phyloP scores from a whole-genome alignment of 2,329 filamentous ascomycete genomes.

The Pseudovirgaria hyperparasitica region DNA sequence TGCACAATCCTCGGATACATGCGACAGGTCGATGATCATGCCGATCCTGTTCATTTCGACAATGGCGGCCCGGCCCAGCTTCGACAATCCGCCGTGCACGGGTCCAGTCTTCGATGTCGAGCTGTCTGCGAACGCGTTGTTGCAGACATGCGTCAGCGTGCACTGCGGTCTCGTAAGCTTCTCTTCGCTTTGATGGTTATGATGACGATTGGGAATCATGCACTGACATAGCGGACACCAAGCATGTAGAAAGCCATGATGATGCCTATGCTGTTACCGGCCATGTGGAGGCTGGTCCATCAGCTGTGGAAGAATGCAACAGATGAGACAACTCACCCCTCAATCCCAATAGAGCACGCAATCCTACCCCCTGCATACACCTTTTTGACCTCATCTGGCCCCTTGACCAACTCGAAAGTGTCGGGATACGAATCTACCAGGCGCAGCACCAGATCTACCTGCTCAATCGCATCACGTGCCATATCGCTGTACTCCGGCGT shows the following conservation, averaged over 20 bases:
- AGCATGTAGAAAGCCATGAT: constrained; percentile 24
- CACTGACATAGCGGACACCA: constrained; percentile 26
- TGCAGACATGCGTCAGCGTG: constrained; percentile 10
- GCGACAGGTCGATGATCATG: constrained; percentile 84
- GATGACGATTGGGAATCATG: no score
- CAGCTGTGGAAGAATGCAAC: no score
- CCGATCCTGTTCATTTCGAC: constrained; percentile 89
- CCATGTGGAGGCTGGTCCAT: constrained; percentile 18
- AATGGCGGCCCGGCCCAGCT: constrained; percentile 54
- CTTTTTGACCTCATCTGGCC: constrained; percentile 14
- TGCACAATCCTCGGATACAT: constrained; percentile 73
- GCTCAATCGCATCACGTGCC: constrained; percentile 11
- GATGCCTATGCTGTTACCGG: constrained; percentile 20
- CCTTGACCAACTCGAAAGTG: constrained; percentile 12
- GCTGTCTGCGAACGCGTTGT: constrained; percentile 10
- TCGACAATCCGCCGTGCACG: constrained; percentile 38
- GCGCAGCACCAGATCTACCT: constrained; percentile 11
- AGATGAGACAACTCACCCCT: constrained; percentile 10
- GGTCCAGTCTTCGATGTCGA: constrained; percentile 3
- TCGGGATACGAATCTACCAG: constrained; percentile 20
- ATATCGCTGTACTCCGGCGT: constrained; percentile 12
- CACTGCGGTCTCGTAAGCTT: constrained; percentile 3
- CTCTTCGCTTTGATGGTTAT: background rate
- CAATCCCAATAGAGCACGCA: constrained; percentile 26
- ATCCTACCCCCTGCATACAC: constrained; percentile 21